Evolutionary conservation across 1,284 basidiomycete genomes (phyloP).

Genomic region (Trametes sp.): DNA sequence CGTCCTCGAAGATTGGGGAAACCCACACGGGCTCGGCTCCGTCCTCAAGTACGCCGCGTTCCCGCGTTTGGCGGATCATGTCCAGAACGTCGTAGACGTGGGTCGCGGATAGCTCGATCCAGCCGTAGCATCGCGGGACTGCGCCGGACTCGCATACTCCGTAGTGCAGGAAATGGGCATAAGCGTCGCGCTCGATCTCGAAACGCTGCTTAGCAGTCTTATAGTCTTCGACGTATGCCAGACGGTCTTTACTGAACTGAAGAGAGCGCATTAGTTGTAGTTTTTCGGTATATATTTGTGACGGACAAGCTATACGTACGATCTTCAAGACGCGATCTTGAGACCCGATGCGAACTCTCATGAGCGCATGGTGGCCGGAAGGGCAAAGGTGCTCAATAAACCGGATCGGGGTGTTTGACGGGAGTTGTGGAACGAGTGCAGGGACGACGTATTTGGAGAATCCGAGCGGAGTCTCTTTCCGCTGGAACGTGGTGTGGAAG

Average conservation of each 20-base stretch:
- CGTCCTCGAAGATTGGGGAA: neutral
- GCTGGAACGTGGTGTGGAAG: neutral
- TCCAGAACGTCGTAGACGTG: neutral
- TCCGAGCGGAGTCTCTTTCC: neutral
- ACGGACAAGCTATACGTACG: neutral
- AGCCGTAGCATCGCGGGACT: constrained; percentile 23
- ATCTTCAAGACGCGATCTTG: neutral
- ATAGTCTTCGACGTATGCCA: neutral
- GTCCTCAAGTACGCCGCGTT: neutral
- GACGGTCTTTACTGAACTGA: neutral
- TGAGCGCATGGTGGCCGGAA: neutral
- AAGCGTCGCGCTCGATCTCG: constrained; percentile 9
- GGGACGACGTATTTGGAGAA: neutral
- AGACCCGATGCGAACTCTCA: neutral
- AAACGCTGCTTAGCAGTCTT: neutral
- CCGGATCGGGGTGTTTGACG: neutral
- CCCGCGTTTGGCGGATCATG: neutral
- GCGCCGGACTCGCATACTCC: constrained; percentile 16
- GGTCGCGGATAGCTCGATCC: neutral
- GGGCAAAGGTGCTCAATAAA: neutral
- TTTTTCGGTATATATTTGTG: no score
- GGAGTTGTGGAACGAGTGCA: neutral
- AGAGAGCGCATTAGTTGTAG: no score
- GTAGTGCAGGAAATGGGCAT: constrained; percentile 22
- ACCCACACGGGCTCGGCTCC: neutral